Base-by-base conservation (phyloP, 192 early-diverging fungal genomes). In the Coemansia sp. region DNA sequence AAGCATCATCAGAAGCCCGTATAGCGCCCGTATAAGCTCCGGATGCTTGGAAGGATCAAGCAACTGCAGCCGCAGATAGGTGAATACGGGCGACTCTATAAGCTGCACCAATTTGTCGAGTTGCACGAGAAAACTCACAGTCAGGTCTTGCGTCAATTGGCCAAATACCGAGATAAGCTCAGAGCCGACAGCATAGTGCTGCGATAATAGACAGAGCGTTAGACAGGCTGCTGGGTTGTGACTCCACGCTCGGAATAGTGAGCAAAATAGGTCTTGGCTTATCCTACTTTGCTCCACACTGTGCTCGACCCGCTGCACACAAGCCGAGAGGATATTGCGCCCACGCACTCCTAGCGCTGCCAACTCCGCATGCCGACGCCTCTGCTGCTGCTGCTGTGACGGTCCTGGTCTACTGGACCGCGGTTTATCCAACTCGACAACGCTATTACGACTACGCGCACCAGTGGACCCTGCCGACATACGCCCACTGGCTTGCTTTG, bases 31-130 rank as follows among this genome's bases (percentile, higher is more conserved):
- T 85, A 91, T 90, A 39, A 99, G 86, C 72, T 91, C 76, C n/a
- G 97, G 95, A 73, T 97, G 89, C 80, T 87, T 84, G 11, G 93
- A 88, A 0, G 97, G 95, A 61, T 99, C 98, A 40, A 98, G 78
- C 8, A 99, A 84, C 80, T 98, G 96, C 58, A 99, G 79, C 5
- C 98, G 88, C 29, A 99, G 81, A 68, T 92, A 94, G 12, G 97
- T 97, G 84, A 99, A 99, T 16, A 99, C 95, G 11, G 98, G 98
- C 1, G 93, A 95, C 79, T 99, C 98, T 16, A 99, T 74, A 5
- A 99, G 85, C 81, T 98, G 97, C 34, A 99, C 98, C 3, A 99
- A 89, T 70, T 98, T 99, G 74, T 99, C 98, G 29, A 98, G 90
- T 74, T 98, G 97, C 43, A 99, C 95, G 20, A 99, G 78, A 33